A percentile compares a stretch with the other conserved stretches of the same genome.
These are phyloP conservation scores for Paraurostyla sp. DNA, from an alignment of 73 alveolate genomes.

Conservation along the genomic window DNA sequence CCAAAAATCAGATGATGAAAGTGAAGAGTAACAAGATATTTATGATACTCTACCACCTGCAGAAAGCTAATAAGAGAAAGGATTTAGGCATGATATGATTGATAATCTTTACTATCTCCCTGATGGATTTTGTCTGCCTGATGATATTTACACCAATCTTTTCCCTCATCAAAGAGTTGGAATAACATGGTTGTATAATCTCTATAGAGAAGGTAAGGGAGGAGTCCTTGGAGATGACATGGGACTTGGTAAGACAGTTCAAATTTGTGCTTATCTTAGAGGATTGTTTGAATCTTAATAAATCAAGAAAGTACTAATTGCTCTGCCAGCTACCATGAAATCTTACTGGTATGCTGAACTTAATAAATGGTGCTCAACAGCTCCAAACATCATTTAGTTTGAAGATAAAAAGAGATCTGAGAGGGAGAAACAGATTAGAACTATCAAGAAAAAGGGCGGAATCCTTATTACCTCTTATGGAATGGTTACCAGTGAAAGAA, in stretches of 20 bases:
- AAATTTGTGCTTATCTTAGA: constrained; percentile 64
- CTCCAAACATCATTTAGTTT: constrained; percentile 50
- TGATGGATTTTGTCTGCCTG: constrained; percentile 55
- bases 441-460: constrained; percentile 69
- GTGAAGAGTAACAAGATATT: constrained; percentile 35
- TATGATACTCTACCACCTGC: constrained; percentile 30
- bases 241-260: constrained; percentile 79
- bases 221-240: constrained; percentile 79
- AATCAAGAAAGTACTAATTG: constrained; percentile 66
- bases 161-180: constrained; percentile 70
- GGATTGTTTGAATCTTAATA: constrained; percentile 68
- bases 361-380: constrained; percentile 60
- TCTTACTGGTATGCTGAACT: constrained; percentile 71
- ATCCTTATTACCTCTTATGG: constrained; percentile 80
- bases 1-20: background rate
- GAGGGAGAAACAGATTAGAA: constrained; percentile 43
- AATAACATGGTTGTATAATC: constrained; percentile 67
- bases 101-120: constrained; percentile 9
- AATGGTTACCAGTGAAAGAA: constrained; percentile 64
- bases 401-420: constrained; percentile 66
- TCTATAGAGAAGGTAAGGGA: constrained; percentile 57
- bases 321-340: constrained; percentile 69
- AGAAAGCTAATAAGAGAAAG: constrained; percentile 56
- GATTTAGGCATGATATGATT: constrained; percentile 20
- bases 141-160: constrained; percentile 51